Conservation (phyloP, 331 rosid genomes). For the Phaseolus coccineus region DNA sequence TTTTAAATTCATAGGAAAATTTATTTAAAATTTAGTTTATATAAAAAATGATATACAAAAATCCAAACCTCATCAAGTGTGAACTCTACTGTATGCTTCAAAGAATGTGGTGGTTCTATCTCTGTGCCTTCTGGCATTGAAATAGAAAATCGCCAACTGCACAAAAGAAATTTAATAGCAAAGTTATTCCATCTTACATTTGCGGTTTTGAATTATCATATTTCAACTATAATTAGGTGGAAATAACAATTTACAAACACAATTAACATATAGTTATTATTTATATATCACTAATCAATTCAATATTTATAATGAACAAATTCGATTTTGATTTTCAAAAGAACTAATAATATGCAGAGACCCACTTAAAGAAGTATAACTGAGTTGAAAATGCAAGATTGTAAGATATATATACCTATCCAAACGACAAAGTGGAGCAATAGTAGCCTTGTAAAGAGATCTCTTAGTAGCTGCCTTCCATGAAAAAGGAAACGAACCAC, state of each 20-base stretch:
- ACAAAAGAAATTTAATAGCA: conserved; percentile 35
- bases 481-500: conserved; percentile 94
- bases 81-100: conserved; percentile 61
- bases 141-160: conserved; percentile 78
- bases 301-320: no score
- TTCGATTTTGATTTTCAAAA: no score
- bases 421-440: conserved; percentile 68
- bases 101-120: conserved; percentile 71
- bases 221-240: background rate
- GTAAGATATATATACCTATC: conserved; percentile 67
- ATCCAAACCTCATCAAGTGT: conserved; percentile 72
- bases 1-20: no score
- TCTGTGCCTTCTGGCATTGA: conserved; percentile 71
- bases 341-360: no score
- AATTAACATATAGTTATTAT: no score
- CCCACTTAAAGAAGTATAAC: no score
- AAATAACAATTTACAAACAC: no score
- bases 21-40: no score
- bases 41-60: conserved; percentile 21
- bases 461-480: conserved; percentile 89
- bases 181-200: background rate
- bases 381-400: background rate
- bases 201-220: background rate
- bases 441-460: conserved; percentile 70
- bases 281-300: no score